Evolutionary conservation across 176 grass and related monocot species (phyloP), one percentile per base, ranked within the genome.

Genomic region (Leersia perrieri): DNA sequence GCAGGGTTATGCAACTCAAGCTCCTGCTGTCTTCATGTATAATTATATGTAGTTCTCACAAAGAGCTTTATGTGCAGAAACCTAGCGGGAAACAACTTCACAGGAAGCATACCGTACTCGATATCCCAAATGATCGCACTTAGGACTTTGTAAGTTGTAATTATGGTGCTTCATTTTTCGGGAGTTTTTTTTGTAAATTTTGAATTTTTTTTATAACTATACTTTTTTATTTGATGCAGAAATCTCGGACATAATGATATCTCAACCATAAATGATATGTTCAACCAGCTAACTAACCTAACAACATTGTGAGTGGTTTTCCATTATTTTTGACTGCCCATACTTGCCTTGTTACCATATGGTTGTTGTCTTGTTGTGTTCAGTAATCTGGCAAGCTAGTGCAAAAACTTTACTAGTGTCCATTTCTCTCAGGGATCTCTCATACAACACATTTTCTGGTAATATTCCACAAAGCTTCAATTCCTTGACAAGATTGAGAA

Each of bases 221-320:
- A 26, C 58, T 26, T 0, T 53, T 63, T 25, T 42, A 45, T 67
- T 55, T 47, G 60, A 22, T 93, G 67, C 66, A 98, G 96, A 87
- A 91, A 91, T 87, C 78, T 98, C 73, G 88, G 78, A 71, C 90
- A 93, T 68, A 98, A 98, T 87, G 81, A 91, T 69, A 77, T 98
- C 29, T 81, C 90, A 51, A 86, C 84, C 38, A 86, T 89, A 28
- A 81, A 51, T 58, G 96, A 95, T 67, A 89, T 91, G 76, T 98
- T 98, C 68, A 68, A 15, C 63, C 51, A 68, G 32, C 82, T 95
- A 26, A 87, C 84, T 66, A 93, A 90, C 83, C 80, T 98, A 66
- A 87, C 82, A 78, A 68, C 73, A 68, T 36, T 98, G 95, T 95
- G 73, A 91, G 96, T 95, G 34, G 68, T 76, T 78, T 77, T 64